These are phyloP conservation scores for Peniophora sp. DNA, from an alignment of 1,284 basidiomycete genomes.

Conservation along the genomic window DNA sequence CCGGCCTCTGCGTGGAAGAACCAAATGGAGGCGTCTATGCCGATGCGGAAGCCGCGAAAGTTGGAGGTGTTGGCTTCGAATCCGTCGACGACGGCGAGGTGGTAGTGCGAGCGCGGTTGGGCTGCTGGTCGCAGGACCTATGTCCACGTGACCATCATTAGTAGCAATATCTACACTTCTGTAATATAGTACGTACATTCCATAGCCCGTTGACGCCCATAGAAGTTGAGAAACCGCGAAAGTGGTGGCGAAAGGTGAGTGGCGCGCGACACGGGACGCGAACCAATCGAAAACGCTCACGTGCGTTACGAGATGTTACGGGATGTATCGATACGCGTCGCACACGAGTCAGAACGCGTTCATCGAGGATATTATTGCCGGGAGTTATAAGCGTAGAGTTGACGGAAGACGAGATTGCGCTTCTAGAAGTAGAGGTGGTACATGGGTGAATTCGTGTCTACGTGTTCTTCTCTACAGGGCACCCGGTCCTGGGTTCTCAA, in stretches of 20 bases:
- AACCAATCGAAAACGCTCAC: too few relatives aligned
- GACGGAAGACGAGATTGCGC: too few relatives aligned
- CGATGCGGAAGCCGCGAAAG: slow-evolving; percentile 60
- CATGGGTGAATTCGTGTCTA: background rate
- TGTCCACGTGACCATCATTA: background rate
- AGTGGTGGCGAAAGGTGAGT: too few relatives aligned
- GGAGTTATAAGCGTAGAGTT: too few relatives aligned
- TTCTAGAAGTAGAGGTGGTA: too few relatives aligned
- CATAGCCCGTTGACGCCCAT: slow-evolving; percentile 47
- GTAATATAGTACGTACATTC: slow-evolving; percentile 26
- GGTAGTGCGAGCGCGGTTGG: slow-evolving; percentile 54
- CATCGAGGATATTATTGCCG: too few relatives aligned
- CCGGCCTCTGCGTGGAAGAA: slow-evolving; percentile 73
- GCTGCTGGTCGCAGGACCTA: slow-evolving; percentile 61
- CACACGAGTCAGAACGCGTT: too few relatives aligned
- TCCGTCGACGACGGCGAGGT: slow-evolving; percentile 62
- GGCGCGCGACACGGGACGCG: too few relatives aligned
- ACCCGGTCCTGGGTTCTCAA: slow-evolving; percentile 71
- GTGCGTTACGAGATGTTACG: too few relatives aligned
- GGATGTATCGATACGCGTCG: too few relatives aligned
- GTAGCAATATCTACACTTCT: too few relatives aligned
- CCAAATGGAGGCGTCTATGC: slow-evolving; percentile 79
- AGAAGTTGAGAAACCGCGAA: too few relatives aligned
- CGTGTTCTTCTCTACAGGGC: slow-evolving; percentile 21
- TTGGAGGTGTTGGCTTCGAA: slow-evolving; percentile 54